phyloP scores from a whole-genome alignment of 345 rosid genomes.

The Noccaea bulbosa region DNA sequence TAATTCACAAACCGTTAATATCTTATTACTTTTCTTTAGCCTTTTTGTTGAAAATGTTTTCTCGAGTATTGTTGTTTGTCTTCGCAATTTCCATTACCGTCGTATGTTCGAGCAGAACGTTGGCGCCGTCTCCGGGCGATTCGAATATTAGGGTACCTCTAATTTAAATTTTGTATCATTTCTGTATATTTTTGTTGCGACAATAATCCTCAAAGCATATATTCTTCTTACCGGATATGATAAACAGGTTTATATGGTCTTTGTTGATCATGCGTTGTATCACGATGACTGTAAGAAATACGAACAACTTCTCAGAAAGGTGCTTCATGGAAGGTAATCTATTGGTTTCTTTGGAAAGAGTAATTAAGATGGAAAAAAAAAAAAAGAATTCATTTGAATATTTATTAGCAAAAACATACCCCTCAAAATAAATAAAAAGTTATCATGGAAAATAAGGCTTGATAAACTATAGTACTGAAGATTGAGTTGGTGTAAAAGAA shows the following conservation, averaged over 20 bases:
- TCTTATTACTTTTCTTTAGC: not conserved
- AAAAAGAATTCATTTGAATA: not conserved
- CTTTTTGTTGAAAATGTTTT: constrained; percentile 18
- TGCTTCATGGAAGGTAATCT: constrained; percentile 19
- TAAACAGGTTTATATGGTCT: constrained; percentile 26
- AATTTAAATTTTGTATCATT: not conserved
- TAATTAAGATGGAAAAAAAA: not conserved
- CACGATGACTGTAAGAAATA: constrained; percentile 31
- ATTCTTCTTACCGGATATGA: not conserved
- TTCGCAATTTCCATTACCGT: constrained; percentile 1
- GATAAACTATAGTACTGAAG: not conserved
- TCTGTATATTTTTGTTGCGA: not conserved
- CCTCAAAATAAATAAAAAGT: not conserved
- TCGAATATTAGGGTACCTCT: not conserved
- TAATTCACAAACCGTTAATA: not conserved
- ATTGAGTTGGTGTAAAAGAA: not conserved
- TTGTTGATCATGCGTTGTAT: constrained; percentile 18
- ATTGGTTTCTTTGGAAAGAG: not conserved
- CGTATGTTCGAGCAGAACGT: constrained; percentile 21
- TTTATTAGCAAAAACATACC: not conserved
- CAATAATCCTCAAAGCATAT: not conserved
- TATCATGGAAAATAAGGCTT: not conserved
- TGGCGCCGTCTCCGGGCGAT: constrained; percentile 6
- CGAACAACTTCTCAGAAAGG: constrained; percentile 22
- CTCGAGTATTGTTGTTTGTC: constrained; percentile 11